Evolutionary conservation across 164 flowering plant genomes (phyloP).

Genomic region (Stephania yunnanensis): DNA sequence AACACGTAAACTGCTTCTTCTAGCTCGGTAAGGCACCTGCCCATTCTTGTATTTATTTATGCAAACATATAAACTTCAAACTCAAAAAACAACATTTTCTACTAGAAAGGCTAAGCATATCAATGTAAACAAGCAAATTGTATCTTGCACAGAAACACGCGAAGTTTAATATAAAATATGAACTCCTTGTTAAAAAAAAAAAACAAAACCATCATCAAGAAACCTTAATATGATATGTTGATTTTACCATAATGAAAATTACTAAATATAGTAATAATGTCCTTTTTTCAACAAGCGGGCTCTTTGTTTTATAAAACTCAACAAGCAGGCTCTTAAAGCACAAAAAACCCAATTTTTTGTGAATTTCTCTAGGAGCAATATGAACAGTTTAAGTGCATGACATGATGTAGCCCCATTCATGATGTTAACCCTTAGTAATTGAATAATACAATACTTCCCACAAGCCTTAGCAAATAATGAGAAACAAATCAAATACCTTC

Average conservation of each 20-base stretch:
- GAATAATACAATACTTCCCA: neutral
- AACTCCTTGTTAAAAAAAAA: too few relatives aligned
- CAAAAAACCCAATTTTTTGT: neutral
- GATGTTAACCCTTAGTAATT: neutral
- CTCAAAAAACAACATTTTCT: too few relatives aligned
- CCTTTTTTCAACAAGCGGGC: neutral
- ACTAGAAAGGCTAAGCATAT: too few relatives aligned
- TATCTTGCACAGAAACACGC: too few relatives aligned
- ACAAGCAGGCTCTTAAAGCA: neutral
- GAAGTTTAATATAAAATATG: too few relatives aligned
- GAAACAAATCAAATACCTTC: constrained; percentile 44
- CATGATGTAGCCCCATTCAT: neutral
- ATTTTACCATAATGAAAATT: neutral
- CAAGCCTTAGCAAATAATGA: constrained; percentile 2
- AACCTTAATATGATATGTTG: too few relatives aligned
- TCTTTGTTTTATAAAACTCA: neutral
- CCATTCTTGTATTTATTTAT: too few relatives aligned
- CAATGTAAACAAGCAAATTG: too few relatives aligned
- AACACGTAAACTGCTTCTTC: too few relatives aligned
- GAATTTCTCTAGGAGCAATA: too few relatives aligned
- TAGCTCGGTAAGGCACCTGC: too few relatives aligned
- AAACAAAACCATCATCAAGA: neutral
- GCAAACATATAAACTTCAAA: too few relatives aligned
- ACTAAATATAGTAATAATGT: neutral
- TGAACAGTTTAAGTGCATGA: neutral